A percentile compares a stretch with the other conserved stretches of the same genome.
Evolutionary conservation across 2,329 filamentous ascomycete genomes (phyloP).

Genomic region (Fragosphaeria purpurea): DNA sequence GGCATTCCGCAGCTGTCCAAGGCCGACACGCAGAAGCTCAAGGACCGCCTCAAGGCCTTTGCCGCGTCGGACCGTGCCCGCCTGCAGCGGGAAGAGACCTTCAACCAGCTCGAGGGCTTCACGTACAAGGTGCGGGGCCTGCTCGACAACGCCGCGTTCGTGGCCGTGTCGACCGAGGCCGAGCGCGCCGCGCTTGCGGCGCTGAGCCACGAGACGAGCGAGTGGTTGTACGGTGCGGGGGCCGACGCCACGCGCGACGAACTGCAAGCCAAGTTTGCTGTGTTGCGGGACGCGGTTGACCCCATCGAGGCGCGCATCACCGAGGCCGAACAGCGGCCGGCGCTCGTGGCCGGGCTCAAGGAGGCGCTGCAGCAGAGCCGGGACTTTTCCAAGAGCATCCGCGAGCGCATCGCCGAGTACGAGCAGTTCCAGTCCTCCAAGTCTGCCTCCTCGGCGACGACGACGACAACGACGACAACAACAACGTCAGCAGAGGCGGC

Average conservation of each 20-base stretch:
- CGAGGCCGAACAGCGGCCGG: conserved; percentile 63
- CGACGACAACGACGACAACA: conserved; percentile 27
- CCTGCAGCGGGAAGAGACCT: conserved; percentile 66
- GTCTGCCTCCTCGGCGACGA: conserved; percentile 35
- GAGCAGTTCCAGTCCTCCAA: conserved; percentile 49
- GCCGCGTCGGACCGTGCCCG: conserved; percentile 75
- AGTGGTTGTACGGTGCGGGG: conserved; percentile 88
- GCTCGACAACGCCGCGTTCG: conserved; percentile 66
- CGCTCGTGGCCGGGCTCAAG: conserved; percentile 55
- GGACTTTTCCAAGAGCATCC: conserved; percentile 59
- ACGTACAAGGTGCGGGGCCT: conserved; percentile 84
- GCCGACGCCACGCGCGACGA: conserved; percentile 63
- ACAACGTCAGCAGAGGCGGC: conserved; percentile 30
- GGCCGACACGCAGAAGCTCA: conserved; percentile 39
- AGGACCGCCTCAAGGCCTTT: conserved; percentile 71
- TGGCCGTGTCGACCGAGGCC: conserved; percentile 57
- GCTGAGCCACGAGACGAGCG: conserved; percentile 59
- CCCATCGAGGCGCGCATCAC: conserved; percentile 68
- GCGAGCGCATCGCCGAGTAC: conserved; percentile 58
- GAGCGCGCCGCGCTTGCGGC: conserved; percentile 58
- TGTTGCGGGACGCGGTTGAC: conserved; percentile 64
- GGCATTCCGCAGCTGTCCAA: conserved; percentile 41
- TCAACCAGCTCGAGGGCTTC: conserved; percentile 89
- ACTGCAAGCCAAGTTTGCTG: conserved; percentile 66
- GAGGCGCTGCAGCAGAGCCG: conserved; percentile 62